Evolutionary conservation across 805 yeast genomes (phyloP).

Genomic region (Metschnikowia reukaufii): DNA sequence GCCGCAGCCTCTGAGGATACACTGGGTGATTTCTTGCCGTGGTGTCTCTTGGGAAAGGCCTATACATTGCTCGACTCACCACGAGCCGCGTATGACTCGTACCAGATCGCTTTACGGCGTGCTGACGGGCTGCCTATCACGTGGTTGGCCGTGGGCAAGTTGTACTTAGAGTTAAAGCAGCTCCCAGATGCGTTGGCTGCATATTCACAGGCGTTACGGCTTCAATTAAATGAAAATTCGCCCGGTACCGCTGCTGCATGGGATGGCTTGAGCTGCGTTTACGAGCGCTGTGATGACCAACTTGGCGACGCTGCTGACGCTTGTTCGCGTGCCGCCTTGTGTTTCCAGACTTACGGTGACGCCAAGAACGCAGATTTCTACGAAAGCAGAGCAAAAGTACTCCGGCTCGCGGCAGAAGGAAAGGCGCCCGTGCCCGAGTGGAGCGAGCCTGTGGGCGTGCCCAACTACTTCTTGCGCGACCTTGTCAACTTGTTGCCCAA

Average conservation of each 20-base stretch:
- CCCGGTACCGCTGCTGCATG: slow-evolving; percentile 57
- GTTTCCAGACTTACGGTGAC: slow-evolving; percentile 50
- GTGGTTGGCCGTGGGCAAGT: slow-evolving; percentile 66
- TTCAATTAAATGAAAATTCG: slow-evolving; percentile 48
- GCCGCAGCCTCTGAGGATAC: slow-evolving; percentile 10
- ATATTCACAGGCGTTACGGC: slow-evolving; percentile 60
- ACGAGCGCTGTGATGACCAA: slow-evolving; percentile 63
- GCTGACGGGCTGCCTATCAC: slow-evolving; percentile 57
- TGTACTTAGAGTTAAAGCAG: slow-evolving; percentile 59
- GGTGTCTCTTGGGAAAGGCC: slow-evolving; percentile 56
- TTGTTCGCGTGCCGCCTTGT: slow-evolving; percentile 49
- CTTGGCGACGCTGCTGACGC: slow-evolving; percentile 61
- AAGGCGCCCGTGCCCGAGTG: slow-evolving; percentile 46
- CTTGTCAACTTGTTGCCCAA: slow-evolving; percentile 42
- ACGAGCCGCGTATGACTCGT: slow-evolving; percentile 52
- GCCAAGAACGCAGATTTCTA: slow-evolving; percentile 39
- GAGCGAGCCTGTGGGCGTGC: slow-evolving; percentile 50
- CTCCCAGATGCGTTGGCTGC: slow-evolving; percentile 67
- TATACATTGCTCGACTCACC: slow-evolving; percentile 47
- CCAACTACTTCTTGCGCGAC: slow-evolving; percentile 42
- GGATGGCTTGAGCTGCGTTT: slow-evolving; percentile 64
- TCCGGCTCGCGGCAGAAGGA: slow-evolving; percentile 43
- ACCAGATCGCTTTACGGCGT: slow-evolving; percentile 53
- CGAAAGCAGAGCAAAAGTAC: slow-evolving; percentile 44
- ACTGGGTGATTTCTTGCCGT: slow-evolving; percentile 54